Evolutionary conservation across 83 land plant species (phyloP).

Genomic region (Diphasiastrum complanatum): DNA sequence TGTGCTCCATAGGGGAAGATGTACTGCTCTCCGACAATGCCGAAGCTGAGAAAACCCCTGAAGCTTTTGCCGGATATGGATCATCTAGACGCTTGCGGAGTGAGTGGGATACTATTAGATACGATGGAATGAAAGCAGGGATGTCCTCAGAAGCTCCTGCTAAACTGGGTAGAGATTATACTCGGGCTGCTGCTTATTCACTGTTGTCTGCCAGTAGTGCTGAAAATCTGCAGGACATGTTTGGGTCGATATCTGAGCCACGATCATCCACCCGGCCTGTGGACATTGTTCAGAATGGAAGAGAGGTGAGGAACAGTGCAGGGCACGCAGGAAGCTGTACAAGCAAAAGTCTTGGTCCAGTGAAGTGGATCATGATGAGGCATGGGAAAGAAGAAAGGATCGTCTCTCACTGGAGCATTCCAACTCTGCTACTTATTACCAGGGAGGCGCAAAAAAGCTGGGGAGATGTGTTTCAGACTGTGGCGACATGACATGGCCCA

Average conservation of each 20-base stretch:
- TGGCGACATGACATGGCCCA: neutral
- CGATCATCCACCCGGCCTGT: too few species aligned
- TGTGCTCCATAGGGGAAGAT: too few species aligned
- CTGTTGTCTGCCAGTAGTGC: neutral
- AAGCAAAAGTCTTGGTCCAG: neutral
- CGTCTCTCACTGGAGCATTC: neutral
- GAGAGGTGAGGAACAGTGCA: neutral
- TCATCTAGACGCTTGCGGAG: neutral
- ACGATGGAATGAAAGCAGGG: neutral
- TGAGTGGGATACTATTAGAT: neutral
- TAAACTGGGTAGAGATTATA: neutral
- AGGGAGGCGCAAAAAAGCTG: neutral
- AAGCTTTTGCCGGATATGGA: neutral
- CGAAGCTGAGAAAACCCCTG: neutral
- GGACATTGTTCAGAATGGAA: too few species aligned
- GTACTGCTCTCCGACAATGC: too few species aligned
- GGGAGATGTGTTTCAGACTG: conserved; percentile 12
- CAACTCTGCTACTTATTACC: neutral
- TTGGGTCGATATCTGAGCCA: too few species aligned
- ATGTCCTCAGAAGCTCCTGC: neutral
- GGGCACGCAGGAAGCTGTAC: neutral
- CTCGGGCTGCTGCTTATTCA: too few species aligned
- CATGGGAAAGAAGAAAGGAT: conserved; percentile 7
- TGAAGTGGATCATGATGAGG: conserved; percentile 9
- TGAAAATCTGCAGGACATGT: neutral